Conservation (phyloP, 805 yeast genomes). For the Naumovozyma baii region DNA sequence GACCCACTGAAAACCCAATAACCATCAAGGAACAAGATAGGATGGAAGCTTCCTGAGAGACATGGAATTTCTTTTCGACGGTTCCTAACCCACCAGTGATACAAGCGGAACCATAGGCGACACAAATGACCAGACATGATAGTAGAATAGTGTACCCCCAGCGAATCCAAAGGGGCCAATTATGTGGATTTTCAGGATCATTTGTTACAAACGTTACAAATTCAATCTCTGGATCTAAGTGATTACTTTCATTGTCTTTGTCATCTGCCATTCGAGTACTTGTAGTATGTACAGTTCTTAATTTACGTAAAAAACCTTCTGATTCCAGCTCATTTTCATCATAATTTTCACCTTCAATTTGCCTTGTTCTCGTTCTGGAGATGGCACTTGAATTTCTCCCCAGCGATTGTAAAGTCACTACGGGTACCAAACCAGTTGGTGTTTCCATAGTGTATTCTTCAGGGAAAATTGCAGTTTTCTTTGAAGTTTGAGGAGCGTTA, state of each 20-base stretch:
- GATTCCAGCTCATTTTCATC: conserved; percentile 12
- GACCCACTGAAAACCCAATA: conserved; percentile 79
- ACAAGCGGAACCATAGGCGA: conserved; percentile 89
- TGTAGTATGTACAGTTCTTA: background rate
- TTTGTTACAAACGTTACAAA: conserved; percentile 71
- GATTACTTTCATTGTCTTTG: conserved; percentile 11
- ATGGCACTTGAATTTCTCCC: conserved; percentile 43
- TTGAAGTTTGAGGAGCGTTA: conserved; percentile 42
- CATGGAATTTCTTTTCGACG: conserved; percentile 55
- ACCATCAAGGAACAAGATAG: conserved; percentile 82
- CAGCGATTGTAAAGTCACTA: conserved; percentile 53
- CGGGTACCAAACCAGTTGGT: conserved; percentile 78
- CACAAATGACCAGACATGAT: conserved; percentile 70
- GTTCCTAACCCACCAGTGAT: conserved; percentile 77
- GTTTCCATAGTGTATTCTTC: conserved; percentile 89
- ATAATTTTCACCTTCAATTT: conserved; percentile 18
- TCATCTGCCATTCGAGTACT: background rate
- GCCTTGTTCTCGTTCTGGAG: conserved; percentile 33
- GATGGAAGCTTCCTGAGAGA: conserved; percentile 68
- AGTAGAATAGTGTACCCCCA: conserved; percentile 63
- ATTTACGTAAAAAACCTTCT: background rate
- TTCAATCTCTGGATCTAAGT: conserved; percentile 57
- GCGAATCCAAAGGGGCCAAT: conserved; percentile 53
- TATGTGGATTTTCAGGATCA: conserved; percentile 87
- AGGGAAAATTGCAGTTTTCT: conserved; percentile 69